Base-by-base conservation (phyloP, 148 eudicot genomes). In the Rhododendron henanense region DNA sequence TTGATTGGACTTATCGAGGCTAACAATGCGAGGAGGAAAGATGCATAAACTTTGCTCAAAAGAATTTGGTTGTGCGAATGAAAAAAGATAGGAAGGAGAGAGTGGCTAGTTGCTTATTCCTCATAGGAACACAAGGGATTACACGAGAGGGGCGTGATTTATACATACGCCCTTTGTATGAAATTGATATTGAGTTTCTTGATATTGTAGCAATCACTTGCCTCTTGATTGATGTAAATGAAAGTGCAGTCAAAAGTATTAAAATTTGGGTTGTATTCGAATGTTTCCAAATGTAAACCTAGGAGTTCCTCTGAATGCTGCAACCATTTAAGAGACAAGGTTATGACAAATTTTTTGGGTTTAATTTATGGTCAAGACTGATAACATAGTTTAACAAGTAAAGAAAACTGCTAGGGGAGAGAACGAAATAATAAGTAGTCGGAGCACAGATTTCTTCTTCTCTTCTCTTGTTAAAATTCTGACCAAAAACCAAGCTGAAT, bases 171-270 rank as follows among this genome's bases (percentile, higher is more conserved):
- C 3, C 5, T 3, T 44, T 48, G n/a, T 31, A 23, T 78, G 51
- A 23, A 0, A 8, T 48, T 10, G 35, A 79, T 79, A 25, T 25
- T 5, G 28, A 48, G 50, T 75, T 41, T 78, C 50, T 19, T 44
- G 81, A 71, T 33, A 5, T 33, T 78, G 53, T 21, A 44, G 81
- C 81, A 21, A 78, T 78, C 59, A 13, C 35, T 71, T 71, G 76
- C 47, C 15, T 53, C 78, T n/a, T 33, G n/a, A 21, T 48, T 79
- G 48, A 61, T 79, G 87, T 85, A 85, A 79, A 85, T 85, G 63
- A 41, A 79, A 79, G 61, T 25, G 78, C 73, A 83, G 79, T 25
- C 39, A 85, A 13, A 11, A 47, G 48, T 82, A 63, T 85, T 63
- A 45, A 47, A 63, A 63, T 45, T 79, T 63, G 14, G 53, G 78